Conservation (phyloP, 306 rosid genomes). For the Cyamopsis tetragonoloba region DNA sequence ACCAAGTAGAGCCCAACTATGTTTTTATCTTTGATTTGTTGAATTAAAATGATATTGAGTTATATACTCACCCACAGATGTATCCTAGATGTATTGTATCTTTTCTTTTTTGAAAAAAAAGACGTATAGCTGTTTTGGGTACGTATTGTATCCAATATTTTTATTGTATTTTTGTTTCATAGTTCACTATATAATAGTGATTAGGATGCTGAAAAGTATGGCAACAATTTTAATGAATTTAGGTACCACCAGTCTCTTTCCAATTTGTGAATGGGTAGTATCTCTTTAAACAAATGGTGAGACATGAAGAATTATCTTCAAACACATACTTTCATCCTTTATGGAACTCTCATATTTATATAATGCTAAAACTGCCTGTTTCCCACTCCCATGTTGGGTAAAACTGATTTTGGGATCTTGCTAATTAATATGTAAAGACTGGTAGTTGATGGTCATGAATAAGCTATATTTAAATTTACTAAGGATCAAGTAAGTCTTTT, state of each 20-base stretch:
- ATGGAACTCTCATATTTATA: neutral
- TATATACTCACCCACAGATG: too few relatives aligned
- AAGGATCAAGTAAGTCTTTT: too few relatives aligned
- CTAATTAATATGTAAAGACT: neutral
- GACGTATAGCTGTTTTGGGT: too few relatives aligned
- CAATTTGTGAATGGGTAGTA: neutral
- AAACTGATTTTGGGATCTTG: conserved; percentile 14
- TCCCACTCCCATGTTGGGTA: neutral
- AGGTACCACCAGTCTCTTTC: neutral
- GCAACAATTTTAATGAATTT: neutral
- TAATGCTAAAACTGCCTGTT: neutral
- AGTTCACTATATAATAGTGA: neutral
- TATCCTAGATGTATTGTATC: too few relatives aligned
- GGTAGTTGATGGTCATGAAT: neutral
- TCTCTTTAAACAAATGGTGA: neutral
- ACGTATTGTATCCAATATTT: too few relatives aligned
- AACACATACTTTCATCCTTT: neutral
- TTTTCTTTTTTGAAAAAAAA: too few relatives aligned
- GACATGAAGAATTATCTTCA: neutral
- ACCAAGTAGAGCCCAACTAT: too few relatives aligned
- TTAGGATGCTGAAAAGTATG: neutral
- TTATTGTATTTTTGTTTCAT: too few relatives aligned
- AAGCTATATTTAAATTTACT: too few relatives aligned
- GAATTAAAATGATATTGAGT: too few relatives aligned
- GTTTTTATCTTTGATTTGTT: too few relatives aligned